Conservation (phyloP, 2,329 filamentous ascomycete species). For the Diplodia mutila region DNA sequence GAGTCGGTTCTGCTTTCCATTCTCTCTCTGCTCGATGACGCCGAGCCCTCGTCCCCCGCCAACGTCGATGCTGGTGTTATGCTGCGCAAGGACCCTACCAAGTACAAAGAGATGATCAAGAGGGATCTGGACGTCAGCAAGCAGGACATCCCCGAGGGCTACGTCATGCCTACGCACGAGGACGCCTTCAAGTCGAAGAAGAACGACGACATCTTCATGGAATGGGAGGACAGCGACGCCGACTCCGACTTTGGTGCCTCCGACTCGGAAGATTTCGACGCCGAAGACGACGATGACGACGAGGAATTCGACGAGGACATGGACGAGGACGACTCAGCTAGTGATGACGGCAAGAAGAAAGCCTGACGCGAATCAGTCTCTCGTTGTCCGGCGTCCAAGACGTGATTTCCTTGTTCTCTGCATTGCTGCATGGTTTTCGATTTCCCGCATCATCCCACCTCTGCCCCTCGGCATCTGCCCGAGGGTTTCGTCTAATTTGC, state of each 20-base stretch:
- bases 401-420: neutral
- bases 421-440: neutral
- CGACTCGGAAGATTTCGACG: conserved; percentile 54
- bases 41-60: conserved; percentile 89
- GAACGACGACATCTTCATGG: conserved; percentile 64
- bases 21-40: conserved; percentile 87
- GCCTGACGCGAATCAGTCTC: neutral
- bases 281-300: conserved; percentile 59
- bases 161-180: conserved; percentile 77
- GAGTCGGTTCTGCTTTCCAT: conserved; percentile 95
- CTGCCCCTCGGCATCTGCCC: neutral
- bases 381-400: neutral
- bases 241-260: conserved; percentile 73
- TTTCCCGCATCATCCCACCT: neutral
- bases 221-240: conserved; percentile 50
- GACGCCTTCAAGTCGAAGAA: conserved; percentile 67
- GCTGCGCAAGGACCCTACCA: conserved; percentile 71
- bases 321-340: conserved; percentile 48
- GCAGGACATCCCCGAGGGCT: conserved; percentile 76
- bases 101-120: conserved; percentile 71
- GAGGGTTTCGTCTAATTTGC: conserved; percentile 4
- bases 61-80: conserved; percentile 92
- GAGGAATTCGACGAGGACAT: conserved; percentile 57
- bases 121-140: conserved; percentile 74
- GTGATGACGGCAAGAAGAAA: conserved; percentile 13